phyloP scores from a whole-genome alignment of 2,329 filamentous ascomycete species.

The Fusarium goolgardi region DNA sequence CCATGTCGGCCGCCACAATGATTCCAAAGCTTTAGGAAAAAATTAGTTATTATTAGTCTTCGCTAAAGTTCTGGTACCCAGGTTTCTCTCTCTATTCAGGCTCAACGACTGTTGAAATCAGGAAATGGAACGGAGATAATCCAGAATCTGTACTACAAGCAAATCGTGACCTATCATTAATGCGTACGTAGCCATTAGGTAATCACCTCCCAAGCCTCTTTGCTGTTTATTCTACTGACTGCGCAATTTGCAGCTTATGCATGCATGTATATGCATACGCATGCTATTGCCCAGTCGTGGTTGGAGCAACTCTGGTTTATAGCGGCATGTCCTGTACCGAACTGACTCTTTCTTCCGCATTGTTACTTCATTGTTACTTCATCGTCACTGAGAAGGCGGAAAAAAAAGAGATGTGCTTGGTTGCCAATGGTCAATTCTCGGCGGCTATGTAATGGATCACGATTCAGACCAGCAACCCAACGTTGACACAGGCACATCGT shows the following conservation, averaged over 20 bases:
- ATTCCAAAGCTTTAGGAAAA: neutral
- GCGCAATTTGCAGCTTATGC: neutral
- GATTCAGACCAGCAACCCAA: neutral
- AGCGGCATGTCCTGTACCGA: neutral
- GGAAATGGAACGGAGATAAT: neutral
- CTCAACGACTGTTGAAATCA: neutral
- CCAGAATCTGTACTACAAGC: neutral
- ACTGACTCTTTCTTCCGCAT: neutral
- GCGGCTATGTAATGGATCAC: constrained; percentile 1
- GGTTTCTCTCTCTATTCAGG: neutral
- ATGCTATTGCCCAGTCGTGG: neutral
- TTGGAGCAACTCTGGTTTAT: neutral
- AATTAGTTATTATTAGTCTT: neutral
- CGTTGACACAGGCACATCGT: neutral
- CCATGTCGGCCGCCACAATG: neutral
- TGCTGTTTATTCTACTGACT: neutral
- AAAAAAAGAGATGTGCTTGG: neutral
- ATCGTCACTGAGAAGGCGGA: neutral
- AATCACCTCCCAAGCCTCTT: neutral
- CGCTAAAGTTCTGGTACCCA: neutral
- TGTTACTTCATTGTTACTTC: too few relatives aligned
- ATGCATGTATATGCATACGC: neutral
- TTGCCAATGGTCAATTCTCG: neutral
- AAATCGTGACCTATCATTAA: neutral
- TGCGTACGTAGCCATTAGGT: neutral